Base-by-base conservation (phyloP, 176 grass and related monocot species). In the Avena sativa region DNA sequence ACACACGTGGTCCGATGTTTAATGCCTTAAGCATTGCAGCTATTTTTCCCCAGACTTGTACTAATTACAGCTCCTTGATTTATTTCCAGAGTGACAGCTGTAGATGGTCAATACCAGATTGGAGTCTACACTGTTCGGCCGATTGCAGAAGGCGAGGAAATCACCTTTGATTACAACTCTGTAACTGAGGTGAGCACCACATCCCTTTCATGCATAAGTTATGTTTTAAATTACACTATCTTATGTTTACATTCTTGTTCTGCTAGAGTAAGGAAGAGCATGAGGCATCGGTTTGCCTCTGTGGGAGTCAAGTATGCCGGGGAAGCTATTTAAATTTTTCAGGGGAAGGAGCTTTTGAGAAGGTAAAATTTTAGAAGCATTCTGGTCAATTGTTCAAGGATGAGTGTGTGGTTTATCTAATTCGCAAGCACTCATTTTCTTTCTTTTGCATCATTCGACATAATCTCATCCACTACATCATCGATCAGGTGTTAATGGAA, bases 101-200 rank as follows among this genome's bases (percentile, higher is more conserved):
- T 99, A 55, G 92, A 96, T 89, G 97, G 94, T 84, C 94, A 92
- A 76, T 99, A 99, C 85, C 92, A 92, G 83, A 99, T 99, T 91
- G 97, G 97, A 87, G 91, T 99, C 87, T 99, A 99, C 80, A 88
- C 94, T 79, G 88, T 95, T 79, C 87, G 92, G 83, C 89, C 97
- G 75, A 99, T 99, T 88, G 88, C 82, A 89, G 93, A 96, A 87
- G 97, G 94, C 63, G 97, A 99, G 89, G 97, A 99, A 90, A 94
- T 99, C 25, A 99, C 97, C 82, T 99, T 99, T 81, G 97, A 99
- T 90, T 99, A 99, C 83, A 96, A 99, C 81, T 99, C 97, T 57
- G 97, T 99, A 83, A 99, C 97, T 85, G 97, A 99, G 91, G 97
- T 99, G 62, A 84, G 85, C 74, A 86, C 57, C 52, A 69, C 85